These are phyloP conservation scores for Blakeslea trispora DNA, from an alignment of 371 early-diverging fungal species.

Conservation along the genomic window DNA sequence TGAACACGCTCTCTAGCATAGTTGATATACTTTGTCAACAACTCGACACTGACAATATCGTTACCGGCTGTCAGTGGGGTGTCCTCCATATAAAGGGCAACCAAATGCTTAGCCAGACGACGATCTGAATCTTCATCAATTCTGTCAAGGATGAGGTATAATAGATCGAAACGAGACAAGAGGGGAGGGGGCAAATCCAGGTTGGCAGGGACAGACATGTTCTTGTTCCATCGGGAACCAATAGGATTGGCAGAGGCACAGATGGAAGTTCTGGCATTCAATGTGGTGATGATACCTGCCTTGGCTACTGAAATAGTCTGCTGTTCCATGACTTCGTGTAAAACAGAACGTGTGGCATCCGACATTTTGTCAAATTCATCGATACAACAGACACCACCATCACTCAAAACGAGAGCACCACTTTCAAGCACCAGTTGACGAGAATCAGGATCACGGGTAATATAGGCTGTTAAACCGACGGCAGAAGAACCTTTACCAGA, in stretches of 20 bases:
- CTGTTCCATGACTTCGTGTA: slow-evolving; percentile 99
- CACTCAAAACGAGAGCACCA: slow-evolving; percentile 98
- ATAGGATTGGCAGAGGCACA: slow-evolving; percentile 99
- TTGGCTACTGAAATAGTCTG: slow-evolving; percentile 99
- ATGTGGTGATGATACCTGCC: slow-evolving; percentile 99
- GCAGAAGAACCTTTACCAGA: slow-evolving; percentile 99
- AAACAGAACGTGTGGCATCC: slow-evolving; percentile 92
- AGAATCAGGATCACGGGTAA: slow-evolving; percentile 97
- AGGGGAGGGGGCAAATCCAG: slow-evolving; percentile 96
- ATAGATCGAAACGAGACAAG: slow-evolving; percentile 96
- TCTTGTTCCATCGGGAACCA: slow-evolving; percentile 91
- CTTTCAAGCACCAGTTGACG: slow-evolving; percentile 97
- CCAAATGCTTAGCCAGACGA: slow-evolving; percentile 85
- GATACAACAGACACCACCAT: slow-evolving; percentile 99
- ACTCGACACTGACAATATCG: slow-evolving; percentile 74
- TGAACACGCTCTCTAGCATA: slow-evolving; percentile 85
- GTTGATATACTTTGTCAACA: slow-evolving; percentile 88
- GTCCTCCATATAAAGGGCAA: slow-evolving; percentile 84
- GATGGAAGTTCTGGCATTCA: slow-evolving; percentile 99
- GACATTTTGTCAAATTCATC: slow-evolving; percentile 99
- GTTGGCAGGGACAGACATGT: slow-evolving; percentile 91
- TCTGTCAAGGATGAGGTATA: slow-evolving; percentile 93
- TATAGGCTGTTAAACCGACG: slow-evolving; percentile 99
- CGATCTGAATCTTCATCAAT: slow-evolving; percentile 89
- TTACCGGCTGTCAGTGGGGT: slow-evolving; percentile 51